phyloP scores from a whole-genome alignment of 176 grass and related monocot species.

The Aegilops tauschii region DNA sequence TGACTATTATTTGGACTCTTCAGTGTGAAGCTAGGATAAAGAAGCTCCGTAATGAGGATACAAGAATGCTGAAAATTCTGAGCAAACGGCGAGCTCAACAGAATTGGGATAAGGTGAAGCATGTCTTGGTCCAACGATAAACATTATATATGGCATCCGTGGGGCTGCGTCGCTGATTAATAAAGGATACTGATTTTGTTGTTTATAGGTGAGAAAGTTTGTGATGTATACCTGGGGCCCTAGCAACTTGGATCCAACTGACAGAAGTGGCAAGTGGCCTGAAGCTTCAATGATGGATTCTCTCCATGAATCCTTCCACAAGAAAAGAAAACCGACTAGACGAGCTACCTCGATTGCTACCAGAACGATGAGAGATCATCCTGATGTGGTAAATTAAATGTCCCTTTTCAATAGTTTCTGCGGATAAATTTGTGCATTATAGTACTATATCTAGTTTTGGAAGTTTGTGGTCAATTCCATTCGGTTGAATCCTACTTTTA shows the following conservation, averaged over 20 bases:
- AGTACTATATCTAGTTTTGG: not conserved
- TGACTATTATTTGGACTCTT: constrained; percentile 20
- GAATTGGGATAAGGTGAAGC: constrained; percentile 92
- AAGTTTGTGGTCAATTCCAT: not conserved
- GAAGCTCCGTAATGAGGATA: constrained; percentile 69
- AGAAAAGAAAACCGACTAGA: constrained; percentile 49
- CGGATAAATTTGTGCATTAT: not conserved
- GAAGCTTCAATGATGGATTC: constrained; percentile 58
- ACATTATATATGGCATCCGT: not conserved
- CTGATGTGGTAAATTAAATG: constrained; percentile 44
- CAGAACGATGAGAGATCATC: constrained; percentile 18
- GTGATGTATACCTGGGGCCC: constrained; percentile 97
- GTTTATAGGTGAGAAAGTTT: constrained; percentile 77
- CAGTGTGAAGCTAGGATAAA: constrained; percentile 84
- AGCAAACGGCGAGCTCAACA: constrained; percentile 56
- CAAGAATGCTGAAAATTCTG: constrained; percentile 65
- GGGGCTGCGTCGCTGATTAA: not conserved
- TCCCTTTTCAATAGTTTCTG: not conserved
- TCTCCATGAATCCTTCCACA: constrained; percentile 57
- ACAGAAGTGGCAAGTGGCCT: constrained; percentile 64
- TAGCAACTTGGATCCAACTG: constrained; percentile 69
- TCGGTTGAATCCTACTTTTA: not conserved
- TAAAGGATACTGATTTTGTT: not conserved
- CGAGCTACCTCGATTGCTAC: constrained; percentile 2
- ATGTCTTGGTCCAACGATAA: constrained; percentile 10